Evolutionary conservation across 176 grass and related monocot genomes (phyloP).

Genomic region (Cymbopogon citratus): DNA sequence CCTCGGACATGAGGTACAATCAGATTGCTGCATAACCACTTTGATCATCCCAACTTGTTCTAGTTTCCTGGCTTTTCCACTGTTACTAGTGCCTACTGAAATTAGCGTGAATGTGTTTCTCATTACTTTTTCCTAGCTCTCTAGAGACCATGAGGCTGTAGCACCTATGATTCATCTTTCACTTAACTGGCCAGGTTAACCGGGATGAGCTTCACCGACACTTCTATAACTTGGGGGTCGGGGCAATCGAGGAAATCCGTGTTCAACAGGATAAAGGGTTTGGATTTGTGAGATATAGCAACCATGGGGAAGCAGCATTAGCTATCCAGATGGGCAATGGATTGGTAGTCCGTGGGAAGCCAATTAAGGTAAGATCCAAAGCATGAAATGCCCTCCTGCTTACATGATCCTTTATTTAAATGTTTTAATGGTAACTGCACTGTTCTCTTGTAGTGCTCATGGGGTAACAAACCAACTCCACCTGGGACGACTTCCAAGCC

Average conservation of each 20-base stretch:
- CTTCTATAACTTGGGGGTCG: conserved; percentile 68
- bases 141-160: neutral
- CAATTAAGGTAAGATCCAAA: conserved; percentile 50
- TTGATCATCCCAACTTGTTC: neutral
- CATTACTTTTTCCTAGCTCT: neutral
- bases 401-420: neutral
- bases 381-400: neutral
- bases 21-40: neutral
- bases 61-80: neutral
- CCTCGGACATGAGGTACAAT: conserved; percentile 68
- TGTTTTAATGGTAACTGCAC: neutral
- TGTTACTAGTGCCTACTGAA: neutral
- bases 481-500: conserved; percentile 68
- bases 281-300: conserved; percentile 80
- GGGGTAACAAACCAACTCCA: conserved; percentile 76
- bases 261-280: conserved; percentile 82
- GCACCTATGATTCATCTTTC: conserved; percentile 17
- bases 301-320: conserved; percentile 66
- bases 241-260: conserved; percentile 74
- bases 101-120: conserved; percentile 1
- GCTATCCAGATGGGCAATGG: conserved; percentile 82
- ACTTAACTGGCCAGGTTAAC: conserved; percentile 50
- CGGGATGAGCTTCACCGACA: conserved; percentile 78
- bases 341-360: conserved; percentile 64
- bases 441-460: conserved; percentile 57